Evolutionary conservation across 805 yeast species (phyloP).

Genomic region (Spathaspora arborariae): DNA sequence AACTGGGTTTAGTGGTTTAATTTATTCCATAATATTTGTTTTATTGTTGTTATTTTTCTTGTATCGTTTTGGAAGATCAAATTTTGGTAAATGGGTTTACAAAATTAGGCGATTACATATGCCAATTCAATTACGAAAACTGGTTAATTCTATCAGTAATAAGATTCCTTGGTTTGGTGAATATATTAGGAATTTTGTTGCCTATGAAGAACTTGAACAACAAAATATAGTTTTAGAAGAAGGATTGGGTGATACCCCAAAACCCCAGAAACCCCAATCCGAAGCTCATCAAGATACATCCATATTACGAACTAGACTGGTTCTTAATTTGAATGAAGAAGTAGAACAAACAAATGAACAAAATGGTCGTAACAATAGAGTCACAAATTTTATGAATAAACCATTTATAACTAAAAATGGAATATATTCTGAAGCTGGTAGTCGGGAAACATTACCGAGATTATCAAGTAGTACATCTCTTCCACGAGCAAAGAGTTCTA

Average conservation of each 20-base stretch:
- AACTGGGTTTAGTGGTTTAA: conserved; percentile 1
- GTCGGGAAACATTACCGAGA: conserved; percentile 25
- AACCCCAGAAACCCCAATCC: not conserved
- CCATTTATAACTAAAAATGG: conserved; percentile 24
- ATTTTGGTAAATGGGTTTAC: conserved; percentile 7
- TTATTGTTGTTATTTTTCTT: conserved; percentile 16
- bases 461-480: conserved; percentile 15
- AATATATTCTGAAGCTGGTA: conserved; percentile 13
- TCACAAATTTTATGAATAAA: conserved; percentile 28
- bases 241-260: conserved; percentile 1
- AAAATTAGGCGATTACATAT: conserved; percentile 12
- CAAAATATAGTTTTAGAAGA: conserved; percentile 8
- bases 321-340: conserved; percentile 22
- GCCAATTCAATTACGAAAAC: conserved; percentile 11
- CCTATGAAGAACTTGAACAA: conserved; percentile 4
- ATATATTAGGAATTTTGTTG: not conserved
- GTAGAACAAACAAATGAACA: conserved; percentile 3
- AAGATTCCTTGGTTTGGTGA: conserved; percentile 20
- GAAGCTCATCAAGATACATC: conserved; percentile 12
- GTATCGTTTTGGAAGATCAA: conserved; percentile 13
- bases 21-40: conserved; percentile 15
- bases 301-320: conserved; percentile 35
- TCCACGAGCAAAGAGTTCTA: conserved; percentile 9
- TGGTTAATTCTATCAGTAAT: conserved; percentile 10
- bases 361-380: conserved; percentile 2